A percentile compares a stretch with the other conserved stretches of the same genome.
These are phyloP conservation scores for Rhizopus sp. DNA, from an alignment of 371 early-diverging fungal species.

Conservation along the genomic window DNA sequence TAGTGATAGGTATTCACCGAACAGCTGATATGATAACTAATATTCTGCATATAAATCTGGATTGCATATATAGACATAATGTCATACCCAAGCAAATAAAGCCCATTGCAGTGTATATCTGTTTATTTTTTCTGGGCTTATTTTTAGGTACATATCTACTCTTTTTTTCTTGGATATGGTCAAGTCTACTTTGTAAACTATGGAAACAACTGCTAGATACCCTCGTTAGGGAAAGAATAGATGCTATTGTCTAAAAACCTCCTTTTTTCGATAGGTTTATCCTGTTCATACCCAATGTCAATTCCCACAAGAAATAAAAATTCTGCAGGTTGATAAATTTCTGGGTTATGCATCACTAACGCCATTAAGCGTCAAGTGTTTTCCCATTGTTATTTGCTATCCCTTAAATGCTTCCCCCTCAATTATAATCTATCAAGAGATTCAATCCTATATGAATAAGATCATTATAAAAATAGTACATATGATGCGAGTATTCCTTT, in stretches of 20 bases:
- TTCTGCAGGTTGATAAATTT: neutral
- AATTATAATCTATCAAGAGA: neutral
- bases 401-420: neutral
- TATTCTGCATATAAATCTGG: conserved; percentile 30
- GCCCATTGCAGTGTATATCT: conserved; percentile 6
- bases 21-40: conserved; percentile 34
- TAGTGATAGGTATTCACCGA: conserved; percentile 34
- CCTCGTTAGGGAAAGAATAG: neutral
- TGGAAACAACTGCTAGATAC: conserved; percentile 25
- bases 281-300: too few species aligned
- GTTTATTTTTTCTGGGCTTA: conserved; percentile 27
- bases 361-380: neutral
- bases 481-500: too few species aligned
- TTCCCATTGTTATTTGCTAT: neutral
- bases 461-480: too few species aligned
- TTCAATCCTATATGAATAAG: too few species aligned
- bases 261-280: too few species aligned
- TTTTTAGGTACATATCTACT: conserved; percentile 37
- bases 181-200: conserved; percentile 34
- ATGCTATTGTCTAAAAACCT: neutral
- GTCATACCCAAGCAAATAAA: conserved; percentile 14
- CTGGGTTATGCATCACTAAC: neutral
- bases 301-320: too few species aligned
- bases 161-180: conserved; percentile 52
- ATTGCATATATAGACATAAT: conserved; percentile 5